Base-by-base conservation (phyloP, 2,329 filamentous ascomycete species). In the Fusarium palustre region DNA sequence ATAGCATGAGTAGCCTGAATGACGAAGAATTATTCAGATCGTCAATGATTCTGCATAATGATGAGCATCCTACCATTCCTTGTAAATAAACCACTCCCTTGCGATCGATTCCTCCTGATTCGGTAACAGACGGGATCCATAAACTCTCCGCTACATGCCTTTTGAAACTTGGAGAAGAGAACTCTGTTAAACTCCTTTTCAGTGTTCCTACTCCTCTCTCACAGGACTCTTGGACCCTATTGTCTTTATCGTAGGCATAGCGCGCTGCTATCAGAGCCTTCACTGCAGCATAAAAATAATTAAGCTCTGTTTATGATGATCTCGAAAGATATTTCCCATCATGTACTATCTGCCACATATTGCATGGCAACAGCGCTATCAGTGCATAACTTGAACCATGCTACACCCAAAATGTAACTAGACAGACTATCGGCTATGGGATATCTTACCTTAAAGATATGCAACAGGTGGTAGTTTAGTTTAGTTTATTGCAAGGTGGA, bases 301-400 rank as follows among this genome's bases (percentile, higher is more conserved):
- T 68, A 6, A 73, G 65, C 28, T 73, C 67, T 1, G 62, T 68
- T 22, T 74, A 73, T 1, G 71, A 74, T 2, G 62, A 68, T n/a
- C 66, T 68, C 1, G 71, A 74, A 13, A n/a, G n/a, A n/a, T n/a
- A n/a, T n/a, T 49, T 53, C 11, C 67, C 38, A 7, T 64, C 60
- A 0, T 61, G 54, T 0, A 74, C 50, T 11, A 54, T 49, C 28
- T 62, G 59, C n/a, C 71, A 74, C 5, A 74, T 58, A 12, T 74
- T 31, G 16, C 72, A 61, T 63, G 3, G 59, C 11, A 9, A 64
- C 20, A 10, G 69, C 59, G 22, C 71, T 72, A 20, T 45, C 39
- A n/a, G n/a, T n/a, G n/a, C n/a, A n/a, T n/a, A n/a, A n/a, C n/a
- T n/a, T n/a, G n/a, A n/a, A n/a, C n/a, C n/a, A n/a, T n/a, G n/a